Evolutionary conservation across 768 basidiomycete genomes (phyloP), one percentile per base, ranked within the genome.

Genomic region (Pleurotus giganteus): DNA sequence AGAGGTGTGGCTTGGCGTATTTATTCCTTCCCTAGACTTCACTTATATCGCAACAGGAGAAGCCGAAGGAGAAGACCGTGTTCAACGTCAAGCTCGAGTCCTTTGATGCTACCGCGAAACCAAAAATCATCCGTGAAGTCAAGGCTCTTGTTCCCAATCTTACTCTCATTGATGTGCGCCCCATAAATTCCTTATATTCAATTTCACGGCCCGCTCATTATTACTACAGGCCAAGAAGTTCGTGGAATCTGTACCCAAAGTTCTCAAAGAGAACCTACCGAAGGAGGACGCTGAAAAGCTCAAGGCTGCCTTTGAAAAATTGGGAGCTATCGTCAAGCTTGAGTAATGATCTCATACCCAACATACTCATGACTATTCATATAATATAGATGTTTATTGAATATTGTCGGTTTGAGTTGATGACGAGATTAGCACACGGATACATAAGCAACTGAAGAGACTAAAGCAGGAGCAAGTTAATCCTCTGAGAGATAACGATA

Each of bases 271-370:
- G 74, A 91, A 91, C 69, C 66, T 97, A 56, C 79, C 91, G 21
- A 99, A 99, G 72, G 97, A 99, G 63, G 97, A 99, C 34, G 95
- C 96, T 2, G 97, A 98, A 71, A 98, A 98, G 75, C 76, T 99
- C 68, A 83, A 95, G 74, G 86, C 86, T 70, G 84, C 85, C n/a
- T 89, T 99, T 72, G 86, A 91, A 72, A 85, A 74, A 52, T 82
- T 97, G 45, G 97, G 97, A 21, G 97, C 89, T 52, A 85, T 91
- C 55, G 82, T 98, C 59, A 81, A 79, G 62, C 80, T 98, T 68
- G 93, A 94, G 65, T 95, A 81, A 53, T 43, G 51, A 15, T 59
- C 54, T 43, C 28, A 36, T 53, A 2, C 39, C 17, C 15, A 54
- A 26, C 12, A 19, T 39, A 51, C 12, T 39, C 17, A 17, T 24